Conservation (phyloP, 2,329 filamentous ascomycete species). For the Microsporum ferrugineum region DNA sequence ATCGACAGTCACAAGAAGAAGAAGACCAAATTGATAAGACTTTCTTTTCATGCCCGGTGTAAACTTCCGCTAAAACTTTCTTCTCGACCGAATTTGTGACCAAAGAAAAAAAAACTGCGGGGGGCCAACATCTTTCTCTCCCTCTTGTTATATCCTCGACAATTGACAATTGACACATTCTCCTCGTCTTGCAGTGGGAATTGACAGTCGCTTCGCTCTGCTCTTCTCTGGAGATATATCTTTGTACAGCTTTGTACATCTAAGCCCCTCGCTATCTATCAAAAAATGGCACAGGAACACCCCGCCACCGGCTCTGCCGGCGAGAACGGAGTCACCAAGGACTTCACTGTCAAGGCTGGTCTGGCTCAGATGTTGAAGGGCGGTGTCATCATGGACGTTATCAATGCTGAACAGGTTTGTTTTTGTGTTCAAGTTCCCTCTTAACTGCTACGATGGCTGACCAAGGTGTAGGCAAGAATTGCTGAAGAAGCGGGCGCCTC, state of each 20-base stretch:
- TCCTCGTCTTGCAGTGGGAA: not conserved
- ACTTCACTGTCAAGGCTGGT: conserved; percentile 86
- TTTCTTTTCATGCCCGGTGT: not conserved
- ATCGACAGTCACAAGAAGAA: not conserved
- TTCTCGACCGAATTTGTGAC: conserved; percentile 2
- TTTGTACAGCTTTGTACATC: too few species aligned
- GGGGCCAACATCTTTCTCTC: not conserved
- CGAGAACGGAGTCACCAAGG: conserved; percentile 36
- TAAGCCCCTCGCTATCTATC: not conserved
- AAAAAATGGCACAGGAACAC: conserved; percentile 27
- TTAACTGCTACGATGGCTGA: not conserved
- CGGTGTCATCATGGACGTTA: conserved; percentile 98
- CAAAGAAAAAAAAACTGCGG: not conserved
- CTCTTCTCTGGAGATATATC: not conserved
- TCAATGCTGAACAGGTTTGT: conserved; percentile 66
- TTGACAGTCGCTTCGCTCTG: not conserved
- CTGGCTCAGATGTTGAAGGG: conserved; percentile 97
- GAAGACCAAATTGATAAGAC: not conserved
- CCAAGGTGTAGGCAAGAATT: conserved; percentile 60
- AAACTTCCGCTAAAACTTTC: conserved; percentile 4
- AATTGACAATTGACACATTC: not conserved
- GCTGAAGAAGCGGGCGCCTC: conserved; percentile 92
- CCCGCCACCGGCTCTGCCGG: conserved; percentile 30
- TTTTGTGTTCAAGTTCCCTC: not conserved
- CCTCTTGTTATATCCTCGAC: not conserved